Evolutionary conservation across 2,329 filamentous ascomycete species (phyloP).

Genomic region (Karstenula rhodostoma): DNA sequence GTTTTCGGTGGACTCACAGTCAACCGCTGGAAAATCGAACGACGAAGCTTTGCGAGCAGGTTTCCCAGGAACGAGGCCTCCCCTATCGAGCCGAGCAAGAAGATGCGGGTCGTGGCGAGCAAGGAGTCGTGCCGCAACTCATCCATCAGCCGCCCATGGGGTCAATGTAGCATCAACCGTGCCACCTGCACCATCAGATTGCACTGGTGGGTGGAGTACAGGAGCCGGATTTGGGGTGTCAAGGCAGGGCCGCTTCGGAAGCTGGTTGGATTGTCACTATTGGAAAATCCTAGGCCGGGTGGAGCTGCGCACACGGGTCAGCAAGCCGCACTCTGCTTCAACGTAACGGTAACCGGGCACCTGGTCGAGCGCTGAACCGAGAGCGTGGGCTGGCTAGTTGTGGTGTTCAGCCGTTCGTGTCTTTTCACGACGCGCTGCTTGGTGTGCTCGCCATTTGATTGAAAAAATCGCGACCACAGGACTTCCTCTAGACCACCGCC

Average conservation of each 20-base stretch:
- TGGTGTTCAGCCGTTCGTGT: background rate
- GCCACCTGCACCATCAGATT: background rate
- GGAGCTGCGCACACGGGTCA: too few relatives aligned
- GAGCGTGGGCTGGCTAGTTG: background rate
- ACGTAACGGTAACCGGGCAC: background rate
- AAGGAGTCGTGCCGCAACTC: too few relatives aligned
- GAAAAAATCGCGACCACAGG: too few relatives aligned
- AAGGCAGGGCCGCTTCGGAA: background rate
- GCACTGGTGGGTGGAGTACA: background rate
- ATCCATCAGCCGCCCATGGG: background rate
- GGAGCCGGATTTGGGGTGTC: background rate
- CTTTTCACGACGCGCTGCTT: too few relatives aligned
- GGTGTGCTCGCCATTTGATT: too few relatives aligned
- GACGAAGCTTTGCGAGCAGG: background rate
- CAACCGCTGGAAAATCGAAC: background rate
- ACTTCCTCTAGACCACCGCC: too few relatives aligned
- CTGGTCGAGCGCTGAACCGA: background rate
- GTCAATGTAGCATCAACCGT: background rate
- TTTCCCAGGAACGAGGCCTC: background rate
- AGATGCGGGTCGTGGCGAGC: too few relatives aligned
- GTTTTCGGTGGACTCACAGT: background rate
- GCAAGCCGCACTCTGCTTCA: background rate
- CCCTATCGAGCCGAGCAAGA: too few relatives aligned
- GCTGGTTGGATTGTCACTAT: background rate
- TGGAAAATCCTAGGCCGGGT: background rate